These are phyloP conservation scores for Microcyclosporella mali DNA, from an alignment of 2,329 filamentous ascomycete genomes.

Conservation along the genomic window DNA sequence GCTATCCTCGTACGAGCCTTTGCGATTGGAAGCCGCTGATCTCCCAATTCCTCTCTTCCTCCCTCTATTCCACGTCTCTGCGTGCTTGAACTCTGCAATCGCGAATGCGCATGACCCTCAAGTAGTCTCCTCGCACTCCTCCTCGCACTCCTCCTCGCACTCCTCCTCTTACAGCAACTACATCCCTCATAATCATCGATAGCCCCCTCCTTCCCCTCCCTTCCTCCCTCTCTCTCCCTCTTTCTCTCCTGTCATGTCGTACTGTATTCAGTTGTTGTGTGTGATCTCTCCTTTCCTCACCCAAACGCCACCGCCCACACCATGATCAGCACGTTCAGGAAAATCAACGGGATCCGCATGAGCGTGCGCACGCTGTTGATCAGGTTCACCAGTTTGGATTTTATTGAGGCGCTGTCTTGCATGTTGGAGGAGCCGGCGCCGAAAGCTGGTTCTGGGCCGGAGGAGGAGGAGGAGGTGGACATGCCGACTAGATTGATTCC, in stretches of 20 bases:
- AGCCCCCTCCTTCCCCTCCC: neutral
- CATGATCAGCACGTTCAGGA: conserved; percentile 76
- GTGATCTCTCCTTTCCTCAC: conserved; percentile 21
- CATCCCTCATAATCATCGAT: too few relatives aligned
- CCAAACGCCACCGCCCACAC: conserved; percentile 45
- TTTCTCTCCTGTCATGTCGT: too few relatives aligned
- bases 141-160: too few relatives aligned
- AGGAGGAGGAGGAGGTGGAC: conserved; percentile 51
- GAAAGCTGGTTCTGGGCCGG: conserved; percentile 81
- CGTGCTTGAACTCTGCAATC: too few relatives aligned
- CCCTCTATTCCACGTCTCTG: too few relatives aligned
- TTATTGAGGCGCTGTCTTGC: conserved; percentile 68
- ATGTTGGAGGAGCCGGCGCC: conserved; percentile 65
- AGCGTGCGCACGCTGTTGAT: conserved; percentile 85
- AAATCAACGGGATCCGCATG: conserved; percentile 86
- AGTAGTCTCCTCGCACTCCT: too few relatives aligned
- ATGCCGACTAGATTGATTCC: conserved; percentile 73
- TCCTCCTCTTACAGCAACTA: too few relatives aligned
- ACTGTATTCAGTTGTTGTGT: too few relatives aligned
- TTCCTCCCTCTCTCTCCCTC: neutral
- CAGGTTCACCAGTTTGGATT: conserved; percentile 80
- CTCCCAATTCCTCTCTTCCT: too few relatives aligned
- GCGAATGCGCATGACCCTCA: too few relatives aligned
- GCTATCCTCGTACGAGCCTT: neutral
- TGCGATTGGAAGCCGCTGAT: neutral